A percentile compares a stretch with the other conserved stretches of the same genome.
phyloP scores from a whole-genome alignment of 1,139 yeast genomes.

The Meyerozyma elateridarum region DNA sequence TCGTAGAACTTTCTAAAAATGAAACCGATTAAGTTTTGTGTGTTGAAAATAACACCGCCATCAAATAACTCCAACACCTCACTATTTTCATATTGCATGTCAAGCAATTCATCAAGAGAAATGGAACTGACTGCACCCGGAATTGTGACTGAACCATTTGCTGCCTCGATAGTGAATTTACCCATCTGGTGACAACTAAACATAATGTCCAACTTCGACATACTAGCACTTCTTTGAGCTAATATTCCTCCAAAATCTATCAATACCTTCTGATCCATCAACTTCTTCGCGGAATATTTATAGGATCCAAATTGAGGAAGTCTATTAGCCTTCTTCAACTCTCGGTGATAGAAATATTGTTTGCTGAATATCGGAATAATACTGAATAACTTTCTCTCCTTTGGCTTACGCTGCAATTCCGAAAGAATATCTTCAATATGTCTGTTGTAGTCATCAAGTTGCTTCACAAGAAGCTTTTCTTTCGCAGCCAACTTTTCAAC shows the following conservation, averaged over 20 bases:
- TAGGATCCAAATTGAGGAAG: slow-evolving; percentile 79
- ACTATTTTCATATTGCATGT: slow-evolving; percentile 60
- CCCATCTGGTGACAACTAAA: slow-evolving; percentile 76
- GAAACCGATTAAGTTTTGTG: slow-evolving; percentile 59
- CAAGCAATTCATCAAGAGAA: slow-evolving; percentile 64
- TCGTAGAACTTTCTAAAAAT: slow-evolving; percentile 73
- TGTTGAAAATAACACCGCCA: slow-evolving; percentile 62
- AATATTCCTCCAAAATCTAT: slow-evolving; percentile 51
- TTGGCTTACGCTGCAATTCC: slow-evolving; percentile 53
- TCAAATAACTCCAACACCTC: slow-evolving; percentile 52
- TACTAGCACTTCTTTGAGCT: slow-evolving; percentile 35
- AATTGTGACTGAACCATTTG: slow-evolving; percentile 37
- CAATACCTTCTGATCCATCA: slow-evolving; percentile 69
- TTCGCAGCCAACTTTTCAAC: slow-evolving; percentile 57
- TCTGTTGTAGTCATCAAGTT: slow-evolving; percentile 60
- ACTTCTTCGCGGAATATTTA: slow-evolving; percentile 72
- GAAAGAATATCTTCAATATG: slow-evolving; percentile 66
- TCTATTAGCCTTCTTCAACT: slow-evolving; percentile 61
- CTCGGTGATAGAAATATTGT: slow-evolving; percentile 75
- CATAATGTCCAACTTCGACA: slow-evolving; percentile 68
- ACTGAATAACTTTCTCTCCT: slow-evolving; percentile 49
- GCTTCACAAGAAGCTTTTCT: slow-evolving; percentile 54
- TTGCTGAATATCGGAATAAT: slow-evolving; percentile 65
- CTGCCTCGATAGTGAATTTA: slow-evolving; percentile 64
- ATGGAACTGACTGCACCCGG: slow-evolving; percentile 52